Evolutionary conservation across 345 rosid genomes (phyloP).

Genomic region (Dipteronia sinensis): DNA sequence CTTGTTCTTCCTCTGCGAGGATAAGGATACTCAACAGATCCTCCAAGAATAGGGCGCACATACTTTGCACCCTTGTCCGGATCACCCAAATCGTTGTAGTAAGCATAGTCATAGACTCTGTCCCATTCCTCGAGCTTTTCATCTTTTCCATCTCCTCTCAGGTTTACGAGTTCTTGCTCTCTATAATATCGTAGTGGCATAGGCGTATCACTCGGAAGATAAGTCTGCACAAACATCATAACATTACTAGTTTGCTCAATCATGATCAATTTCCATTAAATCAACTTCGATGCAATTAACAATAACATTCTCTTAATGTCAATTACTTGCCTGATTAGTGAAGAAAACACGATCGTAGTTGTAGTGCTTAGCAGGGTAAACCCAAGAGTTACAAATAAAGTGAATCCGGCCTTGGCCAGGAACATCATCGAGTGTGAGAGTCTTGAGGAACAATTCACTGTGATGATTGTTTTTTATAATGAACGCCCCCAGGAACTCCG

Average conservation of each 20-base stretch:
- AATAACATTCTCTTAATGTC: neutral
- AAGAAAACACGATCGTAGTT: conserved; percentile 67
- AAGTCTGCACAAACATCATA: conserved; percentile 44
- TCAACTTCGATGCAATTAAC: neutral
- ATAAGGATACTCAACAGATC: conserved; percentile 66
- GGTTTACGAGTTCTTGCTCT: conserved; percentile 57
- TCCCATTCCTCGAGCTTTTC: conserved; percentile 78
- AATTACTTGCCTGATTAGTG: conserved; percentile 57
- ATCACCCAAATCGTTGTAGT: conserved; percentile 72
- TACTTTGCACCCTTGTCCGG: conserved; percentile 46
- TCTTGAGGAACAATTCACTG: conserved; percentile 69
- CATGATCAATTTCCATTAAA: neutral
- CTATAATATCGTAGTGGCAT: conserved; percentile 51
- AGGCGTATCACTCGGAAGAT: conserved; percentile 78
- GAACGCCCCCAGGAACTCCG: conserved; percentile 75
- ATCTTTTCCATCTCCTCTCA: conserved; percentile 68
- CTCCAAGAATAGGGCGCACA: conserved; percentile 81
- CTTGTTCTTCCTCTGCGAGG: conserved; percentile 93
- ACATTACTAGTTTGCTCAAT: neutral
- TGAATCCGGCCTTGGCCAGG: conserved; percentile 70
- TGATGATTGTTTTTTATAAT: conserved; percentile 57
- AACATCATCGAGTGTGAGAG: conserved; percentile 70
- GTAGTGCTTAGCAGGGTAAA: conserved; percentile 62
- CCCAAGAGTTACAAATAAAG: conserved; percentile 87
- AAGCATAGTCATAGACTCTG: conserved; percentile 84